Evolutionary conservation across 176 grass and related monocot genomes (phyloP).

Genomic region (Rhipidocladum racemiflorum): DNA sequence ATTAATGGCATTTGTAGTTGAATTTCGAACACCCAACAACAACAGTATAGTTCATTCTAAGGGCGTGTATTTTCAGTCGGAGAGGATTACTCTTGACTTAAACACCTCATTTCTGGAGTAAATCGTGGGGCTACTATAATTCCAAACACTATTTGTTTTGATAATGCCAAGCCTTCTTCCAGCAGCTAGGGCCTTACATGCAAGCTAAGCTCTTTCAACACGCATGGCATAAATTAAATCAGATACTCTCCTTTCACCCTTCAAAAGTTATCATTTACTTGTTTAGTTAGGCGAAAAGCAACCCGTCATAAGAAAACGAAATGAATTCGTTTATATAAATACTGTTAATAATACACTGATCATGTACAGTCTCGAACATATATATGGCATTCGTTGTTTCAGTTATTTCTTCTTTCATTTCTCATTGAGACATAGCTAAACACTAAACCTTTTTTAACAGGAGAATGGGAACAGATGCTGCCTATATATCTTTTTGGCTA

Average conservation of each 20-base stretch:
- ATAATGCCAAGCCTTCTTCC: background rate
- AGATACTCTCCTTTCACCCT: background rate
- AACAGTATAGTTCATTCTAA: background rate
- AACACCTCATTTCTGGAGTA: background rate
- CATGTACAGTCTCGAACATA: background rate
- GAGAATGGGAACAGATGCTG: background rate
- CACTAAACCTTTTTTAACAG: background rate
- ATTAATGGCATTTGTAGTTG: background rate
- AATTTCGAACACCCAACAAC: background rate
- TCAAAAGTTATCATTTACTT: background rate
- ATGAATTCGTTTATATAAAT: background rate
- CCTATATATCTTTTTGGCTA: slow-evolving; percentile 4
- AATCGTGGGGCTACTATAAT: background rate
- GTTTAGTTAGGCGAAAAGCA: background rate
- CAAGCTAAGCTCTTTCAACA: background rate
- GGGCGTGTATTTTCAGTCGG: background rate
- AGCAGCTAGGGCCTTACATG: background rate
- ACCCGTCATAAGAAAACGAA: background rate
- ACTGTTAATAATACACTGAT: background rate
- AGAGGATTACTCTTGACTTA: background rate
- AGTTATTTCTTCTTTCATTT: background rate
- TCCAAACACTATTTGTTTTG: background rate
- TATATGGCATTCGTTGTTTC: background rate
- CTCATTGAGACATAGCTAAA: background rate
- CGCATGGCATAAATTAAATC: background rate